Evolutionary conservation across 1,139 yeast genomes (phyloP).

Genomic region (Candida pseudoviswanathii): DNA sequence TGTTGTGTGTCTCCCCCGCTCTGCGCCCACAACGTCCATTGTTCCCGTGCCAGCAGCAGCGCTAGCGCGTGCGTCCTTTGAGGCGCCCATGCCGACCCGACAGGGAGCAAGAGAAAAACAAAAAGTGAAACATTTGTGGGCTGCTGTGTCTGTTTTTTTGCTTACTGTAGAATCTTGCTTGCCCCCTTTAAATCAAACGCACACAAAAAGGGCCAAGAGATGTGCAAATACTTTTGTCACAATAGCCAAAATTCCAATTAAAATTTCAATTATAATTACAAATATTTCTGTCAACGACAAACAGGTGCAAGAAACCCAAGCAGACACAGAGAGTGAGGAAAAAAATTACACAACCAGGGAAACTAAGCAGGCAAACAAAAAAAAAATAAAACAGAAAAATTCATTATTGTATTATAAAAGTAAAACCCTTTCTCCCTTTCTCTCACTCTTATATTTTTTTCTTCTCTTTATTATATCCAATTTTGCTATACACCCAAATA

Average conservation of each 20-base stretch:
- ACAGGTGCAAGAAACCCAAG: too few relatives aligned
- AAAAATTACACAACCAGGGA: neutral
- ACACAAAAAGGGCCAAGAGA: neutral
- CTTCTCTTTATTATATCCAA: neutral
- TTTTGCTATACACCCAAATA: neutral
- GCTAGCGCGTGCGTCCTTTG: too few relatives aligned
- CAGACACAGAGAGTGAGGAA: neutral
- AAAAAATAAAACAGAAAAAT: neutral
- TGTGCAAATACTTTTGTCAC: conserved; percentile 1
- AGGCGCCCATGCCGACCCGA: too few relatives aligned
- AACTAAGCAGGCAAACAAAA: neutral
- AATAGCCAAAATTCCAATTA: conserved; percentile 1
- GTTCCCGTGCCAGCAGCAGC: too few relatives aligned
- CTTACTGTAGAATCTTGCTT: neutral
- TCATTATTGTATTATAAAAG: neutral
- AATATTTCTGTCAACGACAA: conserved; percentile 1
- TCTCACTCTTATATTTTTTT: neutral
- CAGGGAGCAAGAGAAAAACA: too few relatives aligned
- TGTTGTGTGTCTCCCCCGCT: too few relatives aligned
- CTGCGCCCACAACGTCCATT: too few relatives aligned
- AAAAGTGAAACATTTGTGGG: neutral
- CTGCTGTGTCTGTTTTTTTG: neutral
- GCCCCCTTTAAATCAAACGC: conserved; percentile 3
- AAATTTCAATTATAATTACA: conserved; percentile 5
- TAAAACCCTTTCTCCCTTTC: conserved; percentile 2